Evolutionary conservation across 176 grass and related monocot species (phyloP).

Genomic region (Leersia perrieri): DNA sequence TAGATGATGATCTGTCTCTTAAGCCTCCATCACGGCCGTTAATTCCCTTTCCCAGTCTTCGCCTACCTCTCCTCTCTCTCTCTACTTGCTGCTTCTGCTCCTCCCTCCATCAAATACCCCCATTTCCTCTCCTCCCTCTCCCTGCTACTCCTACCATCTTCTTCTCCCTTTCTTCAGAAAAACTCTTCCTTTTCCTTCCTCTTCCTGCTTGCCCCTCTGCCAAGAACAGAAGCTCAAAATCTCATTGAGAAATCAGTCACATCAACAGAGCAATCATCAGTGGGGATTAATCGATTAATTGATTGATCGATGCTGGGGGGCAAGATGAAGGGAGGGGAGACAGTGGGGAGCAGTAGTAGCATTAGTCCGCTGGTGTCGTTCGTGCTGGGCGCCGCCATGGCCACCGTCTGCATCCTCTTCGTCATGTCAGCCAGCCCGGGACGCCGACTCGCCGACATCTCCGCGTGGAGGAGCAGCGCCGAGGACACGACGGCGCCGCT

Average conservation of each 20-base stretch:
- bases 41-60: background rate
- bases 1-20: constrained; percentile 8
- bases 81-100: background rate
- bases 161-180: background rate
- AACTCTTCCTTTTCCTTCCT: background rate
- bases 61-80: background rate
- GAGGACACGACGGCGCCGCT: background rate
- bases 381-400: constrained; percentile 69
- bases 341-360: constrained; percentile 43
- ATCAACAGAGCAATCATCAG: background rate
- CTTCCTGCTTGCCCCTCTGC: background rate
- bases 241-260: background rate
- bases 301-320: background rate
- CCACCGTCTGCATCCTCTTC: constrained; percentile 71
- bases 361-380: constrained; percentile 68
- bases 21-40: background rate
- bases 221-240: background rate
- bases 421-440: constrained; percentile 62
- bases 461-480: constrained; percentile 27
- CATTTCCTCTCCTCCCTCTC: too few relatives aligned
- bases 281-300: background rate
- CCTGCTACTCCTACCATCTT: background rate
- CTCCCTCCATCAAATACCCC: background rate
- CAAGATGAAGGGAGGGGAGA: constrained; percentile 42
- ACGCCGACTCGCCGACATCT: constrained; percentile 33